Conservation (phyloP, 768 basidiomycete species). For the Lactifluus echinatus region DNA sequence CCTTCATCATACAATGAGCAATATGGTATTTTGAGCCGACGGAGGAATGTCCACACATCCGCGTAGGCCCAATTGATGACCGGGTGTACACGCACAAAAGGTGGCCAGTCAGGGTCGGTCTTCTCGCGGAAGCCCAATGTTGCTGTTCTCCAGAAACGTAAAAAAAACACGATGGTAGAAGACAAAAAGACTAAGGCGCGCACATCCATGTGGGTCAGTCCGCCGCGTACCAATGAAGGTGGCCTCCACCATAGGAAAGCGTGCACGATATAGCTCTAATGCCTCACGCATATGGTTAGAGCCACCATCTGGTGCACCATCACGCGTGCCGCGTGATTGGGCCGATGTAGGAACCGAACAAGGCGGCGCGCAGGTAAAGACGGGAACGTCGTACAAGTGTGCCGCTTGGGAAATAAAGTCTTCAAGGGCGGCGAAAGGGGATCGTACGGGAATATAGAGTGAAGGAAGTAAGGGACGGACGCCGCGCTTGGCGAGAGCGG, state of each 20-base stretch:
- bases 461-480: constrained; percentile 38
- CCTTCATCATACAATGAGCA: constrained; percentile 88
- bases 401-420: constrained; percentile 64
- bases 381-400: constrained; percentile 60
- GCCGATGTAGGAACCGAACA: constrained; percentile 29
- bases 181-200: constrained; percentile 24
- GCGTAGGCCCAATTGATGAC: constrained; percentile 92
- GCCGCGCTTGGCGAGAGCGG: constrained; percentile 43
- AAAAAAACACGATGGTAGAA: background rate
- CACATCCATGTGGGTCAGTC: constrained; percentile 91
- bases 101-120: constrained; percentile 88
- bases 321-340: constrained; percentile 34
- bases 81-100: constrained; percentile 85
- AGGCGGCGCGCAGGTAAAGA: constrained; percentile 48
- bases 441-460: constrained; percentile 84
- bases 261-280: constrained; percentile 60
- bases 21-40: constrained; percentile 68
- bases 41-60: constrained; percentile 85
- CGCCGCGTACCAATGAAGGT: constrained; percentile 86
- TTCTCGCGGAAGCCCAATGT: constrained; percentile 62
- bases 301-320: constrained; percentile 36
- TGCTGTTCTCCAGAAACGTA: constrained; percentile 33
- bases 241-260: constrained; percentile 59
- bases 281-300: constrained; percentile 73
- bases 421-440: constrained; percentile 81